These are phyloP conservation scores for Monosporozyma siamensis DNA, from an alignment of 805 yeast genomes.

Conservation along the genomic window DNA sequence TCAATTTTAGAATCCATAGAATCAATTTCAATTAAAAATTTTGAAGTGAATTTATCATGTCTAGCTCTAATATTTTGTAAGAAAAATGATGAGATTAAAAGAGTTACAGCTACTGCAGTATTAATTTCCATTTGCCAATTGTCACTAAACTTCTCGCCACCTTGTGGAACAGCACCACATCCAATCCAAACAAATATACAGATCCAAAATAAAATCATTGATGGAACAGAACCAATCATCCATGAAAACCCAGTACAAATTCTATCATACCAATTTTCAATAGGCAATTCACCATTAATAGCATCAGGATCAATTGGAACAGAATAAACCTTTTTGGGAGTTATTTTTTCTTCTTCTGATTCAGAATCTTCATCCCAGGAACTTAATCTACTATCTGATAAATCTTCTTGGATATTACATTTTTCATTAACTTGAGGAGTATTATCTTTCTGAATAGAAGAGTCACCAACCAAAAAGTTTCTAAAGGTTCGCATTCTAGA, in stretches of 20 bases:
- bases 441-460: not conserved
- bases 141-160: slow-evolving; percentile 28
- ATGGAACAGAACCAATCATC: slow-evolving; percentile 28
- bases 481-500: slow-evolving; percentile 24
- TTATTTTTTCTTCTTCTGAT: not conserved
- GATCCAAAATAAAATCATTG: slow-evolving; percentile 31
- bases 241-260: slow-evolving; percentile 20
- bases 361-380: not conserved
- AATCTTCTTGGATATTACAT: not conserved
- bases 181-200: slow-evolving; percentile 34
- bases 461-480: slow-evolving; percentile 9
- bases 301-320: slow-evolving; percentile 1
- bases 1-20: slow-evolving; percentile 29
- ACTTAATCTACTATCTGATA: not conserved
- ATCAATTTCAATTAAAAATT: slow-evolving; percentile 14
- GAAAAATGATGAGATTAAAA: slow-evolving; percentile 31
- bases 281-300: slow-evolving; percentile 15
- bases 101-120: slow-evolving; percentile 34
- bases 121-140: slow-evolving; percentile 36
- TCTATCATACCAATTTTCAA: slow-evolving; percentile 30
- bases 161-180: slow-evolving; percentile 28
- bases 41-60: slow-evolving; percentile 28
- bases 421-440: not conserved
- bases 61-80: slow-evolving; percentile 34
- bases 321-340: not conserved